Base-by-base conservation (phyloP, 2,329 filamentous ascomycete species). In the Botryotinia calthae region DNA sequence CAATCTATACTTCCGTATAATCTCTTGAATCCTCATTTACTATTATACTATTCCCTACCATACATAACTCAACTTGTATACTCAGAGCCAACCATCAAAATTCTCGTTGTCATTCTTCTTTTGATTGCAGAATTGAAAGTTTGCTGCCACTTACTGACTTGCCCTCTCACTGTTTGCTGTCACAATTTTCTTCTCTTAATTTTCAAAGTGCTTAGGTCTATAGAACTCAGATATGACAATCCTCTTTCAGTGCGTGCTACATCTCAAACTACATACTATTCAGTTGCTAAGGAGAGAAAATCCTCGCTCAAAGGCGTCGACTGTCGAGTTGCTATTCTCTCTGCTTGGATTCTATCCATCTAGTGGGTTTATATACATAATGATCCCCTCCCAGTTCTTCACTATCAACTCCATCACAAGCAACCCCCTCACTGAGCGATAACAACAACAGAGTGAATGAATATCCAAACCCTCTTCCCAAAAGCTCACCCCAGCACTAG, bases 1-100 rank as follows among this genome's bases (percentile, higher is more conserved):
- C 20, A n/a, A n/a, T 51, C 12, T 2, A 51, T 51, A 16, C 5
- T 14, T 16, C n/a, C 25, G 25, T 20, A n/a, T 0, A 5, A n/a
- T 16, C 5, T n/a, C 48, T n/a, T 16, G 12, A 51, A 16, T n/a
- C 7, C 5, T 51, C 46, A 51, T 12, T 25, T 51, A 9, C 25
- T 0, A 51, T 51, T 16, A 51, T 16, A n/a, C n/a, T 2, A 16
- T 16, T 16, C 2, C 0, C 16, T n/a, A 0, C 48, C 48, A n/a
- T n/a, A 14, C n/a, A 25, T n/a, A 51, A 12, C 48, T 25, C 48
- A 4, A 1, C 2, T 14, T 16, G 0, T 16, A 16, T 3, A n/a
- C 25, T 51, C 12, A 51, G 25, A n/a, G 16, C 22, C 10, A 14
- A 51, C 1, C 6, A 5, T 51, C 48, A 51, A n/a, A 2, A 0